phyloP scores from a whole-genome alignment of 768 basidiomycete genomes.

The Mycena kentingensis region DNA sequence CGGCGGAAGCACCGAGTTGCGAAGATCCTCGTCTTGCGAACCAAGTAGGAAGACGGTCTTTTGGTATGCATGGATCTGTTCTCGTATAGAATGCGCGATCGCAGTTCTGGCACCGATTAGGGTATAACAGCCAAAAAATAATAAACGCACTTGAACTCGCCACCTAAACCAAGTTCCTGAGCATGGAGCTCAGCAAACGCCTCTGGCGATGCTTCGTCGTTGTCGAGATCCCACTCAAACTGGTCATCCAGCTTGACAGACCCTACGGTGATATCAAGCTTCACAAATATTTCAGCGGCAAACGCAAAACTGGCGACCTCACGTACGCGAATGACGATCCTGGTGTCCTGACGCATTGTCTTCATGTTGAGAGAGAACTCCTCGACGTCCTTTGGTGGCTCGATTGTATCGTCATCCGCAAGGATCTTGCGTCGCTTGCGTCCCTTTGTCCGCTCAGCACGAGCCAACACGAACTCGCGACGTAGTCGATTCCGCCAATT shows the following conservation, averaged over 20 bases:
- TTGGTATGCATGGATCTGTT: conserved; percentile 90
- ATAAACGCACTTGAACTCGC: conserved; percentile 82
- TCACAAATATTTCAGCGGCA: conserved; percentile 7
- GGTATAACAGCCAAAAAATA: not conserved
- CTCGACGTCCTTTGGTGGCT: conserved; percentile 55
- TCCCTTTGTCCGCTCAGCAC: conserved; percentile 32
- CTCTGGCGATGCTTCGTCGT: conserved; percentile 79
- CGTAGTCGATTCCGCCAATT: conserved; percentile 64
- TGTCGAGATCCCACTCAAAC: conserved; percentile 97
- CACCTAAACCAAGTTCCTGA: conserved; percentile 83
- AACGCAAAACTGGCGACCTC: not conserved
- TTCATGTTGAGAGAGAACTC: conserved; percentile 69
- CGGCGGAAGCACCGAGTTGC: conserved; percentile 85
- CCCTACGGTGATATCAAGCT: conserved; percentile 96
- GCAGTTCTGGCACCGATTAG: conserved; percentile 66
- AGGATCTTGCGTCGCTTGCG: conserved; percentile 47
- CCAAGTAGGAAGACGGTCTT: conserved; percentile 91
- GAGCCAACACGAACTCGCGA: conserved; percentile 35
- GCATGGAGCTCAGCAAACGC: conserved; percentile 88
- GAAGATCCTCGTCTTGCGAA: conserved; percentile 90
- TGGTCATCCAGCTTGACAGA: conserved; percentile 92
- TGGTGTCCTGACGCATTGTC: conserved; percentile 77
- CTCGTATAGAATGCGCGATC: conserved; percentile 92
- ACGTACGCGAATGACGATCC: conserved; percentile 86
- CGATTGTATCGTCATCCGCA: conserved; percentile 35